Evolutionary conservation across 2,329 filamentous ascomycete species (phyloP).

Genomic region (Bipolaris cookei): DNA sequence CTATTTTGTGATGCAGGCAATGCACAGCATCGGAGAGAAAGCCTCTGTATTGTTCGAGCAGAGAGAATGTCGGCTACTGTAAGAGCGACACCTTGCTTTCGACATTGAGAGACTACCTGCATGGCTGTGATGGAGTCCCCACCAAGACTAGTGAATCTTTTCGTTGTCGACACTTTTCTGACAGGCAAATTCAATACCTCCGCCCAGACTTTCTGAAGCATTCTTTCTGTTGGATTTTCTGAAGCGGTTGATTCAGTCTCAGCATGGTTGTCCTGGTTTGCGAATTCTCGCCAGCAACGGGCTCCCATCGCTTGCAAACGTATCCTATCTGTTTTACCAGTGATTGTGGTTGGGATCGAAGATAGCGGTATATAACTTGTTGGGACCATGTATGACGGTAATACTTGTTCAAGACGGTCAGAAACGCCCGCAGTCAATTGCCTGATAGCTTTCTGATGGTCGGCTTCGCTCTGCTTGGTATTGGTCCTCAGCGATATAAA

Average conservation of each 20-base stretch:
- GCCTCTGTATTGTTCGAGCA: neutral
- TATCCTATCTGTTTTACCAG: neutral
- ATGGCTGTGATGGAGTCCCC: conserved; percentile 2
- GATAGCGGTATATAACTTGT: neutral
- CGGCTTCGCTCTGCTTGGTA: too few relatives aligned
- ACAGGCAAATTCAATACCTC: neutral
- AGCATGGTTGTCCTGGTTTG: neutral
- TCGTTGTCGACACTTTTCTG: neutral
- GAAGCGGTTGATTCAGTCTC: neutral
- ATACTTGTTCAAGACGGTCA: too few relatives aligned
- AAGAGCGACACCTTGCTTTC: neutral
- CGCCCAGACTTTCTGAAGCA: neutral
- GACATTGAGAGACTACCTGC: neutral
- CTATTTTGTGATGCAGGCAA: too few relatives aligned
- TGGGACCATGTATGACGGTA: neutral
- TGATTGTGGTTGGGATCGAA: neutral
- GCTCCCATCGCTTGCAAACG: too few relatives aligned
- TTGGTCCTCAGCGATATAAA: too few relatives aligned
- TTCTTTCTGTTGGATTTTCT: neutral
- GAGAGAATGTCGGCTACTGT: conserved; percentile 1
- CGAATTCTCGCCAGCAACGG: too few relatives aligned
- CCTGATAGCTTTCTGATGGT: too few relatives aligned
- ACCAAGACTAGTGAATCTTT: neutral
- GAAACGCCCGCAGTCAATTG: too few relatives aligned
- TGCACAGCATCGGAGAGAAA: too few relatives aligned